phyloP scores from a whole-genome alignment of 352 stramenopile genomes.

The Thraustochytrium sp. region DNA sequence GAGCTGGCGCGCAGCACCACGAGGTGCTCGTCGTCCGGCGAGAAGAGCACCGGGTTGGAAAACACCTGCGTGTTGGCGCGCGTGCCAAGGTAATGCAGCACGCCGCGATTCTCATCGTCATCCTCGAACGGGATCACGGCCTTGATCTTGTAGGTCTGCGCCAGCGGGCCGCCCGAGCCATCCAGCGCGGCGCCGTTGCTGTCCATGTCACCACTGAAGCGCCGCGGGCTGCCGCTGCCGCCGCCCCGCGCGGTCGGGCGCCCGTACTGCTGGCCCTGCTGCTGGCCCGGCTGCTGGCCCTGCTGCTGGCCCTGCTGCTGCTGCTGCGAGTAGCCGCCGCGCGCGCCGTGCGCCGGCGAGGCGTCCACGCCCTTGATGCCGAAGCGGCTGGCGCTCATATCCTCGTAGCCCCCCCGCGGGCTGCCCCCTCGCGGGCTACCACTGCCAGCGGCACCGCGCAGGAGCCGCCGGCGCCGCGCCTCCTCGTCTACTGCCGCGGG shows the following conservation, averaged over 20 bases:
- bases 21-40: neutral
- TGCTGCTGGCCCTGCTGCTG: neutral
- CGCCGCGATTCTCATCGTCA: neutral
- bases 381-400: neutral
- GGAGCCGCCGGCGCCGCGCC: neutral
- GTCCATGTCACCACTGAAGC: neutral
- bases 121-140: conserved; percentile 21
- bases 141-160: conserved; percentile 31
- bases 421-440: neutral
- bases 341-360: neutral
- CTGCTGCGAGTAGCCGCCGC: neutral
- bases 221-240: neutral
- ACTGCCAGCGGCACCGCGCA: neutral
- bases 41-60: conserved; percentile 28
- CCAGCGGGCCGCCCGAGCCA: neutral
- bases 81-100: conserved; percentile 17
- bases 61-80: conserved; percentile 18
- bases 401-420: neutral
- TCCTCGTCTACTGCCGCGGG: conserved; percentile 8
- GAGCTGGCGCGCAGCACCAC: conserved; percentile 11
- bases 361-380: neutral
- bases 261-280: neutral
- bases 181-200: neutral
- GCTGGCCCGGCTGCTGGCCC: neutral
- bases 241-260: neutral